A percentile compares a stretch with the other conserved stretches of the same genome.
Conservation (phyloP, 352 stramenopile genomes). For the Globisporangium heterothallicum region DNA sequence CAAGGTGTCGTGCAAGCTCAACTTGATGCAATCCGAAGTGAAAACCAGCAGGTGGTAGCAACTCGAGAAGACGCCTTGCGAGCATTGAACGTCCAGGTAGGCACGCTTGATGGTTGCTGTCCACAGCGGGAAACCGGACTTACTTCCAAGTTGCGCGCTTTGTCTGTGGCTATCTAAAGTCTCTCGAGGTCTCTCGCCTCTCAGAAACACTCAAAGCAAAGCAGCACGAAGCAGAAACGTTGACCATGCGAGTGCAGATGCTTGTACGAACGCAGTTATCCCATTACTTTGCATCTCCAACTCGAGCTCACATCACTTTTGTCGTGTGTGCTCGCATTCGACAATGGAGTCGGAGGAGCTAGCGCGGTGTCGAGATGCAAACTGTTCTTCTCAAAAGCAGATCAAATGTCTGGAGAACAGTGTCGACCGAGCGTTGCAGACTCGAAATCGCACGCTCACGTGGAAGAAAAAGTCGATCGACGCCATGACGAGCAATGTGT, state of each 20-base stretch:
- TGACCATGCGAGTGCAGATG: slow-evolving; percentile 10
- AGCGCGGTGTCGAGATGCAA: slow-evolving; percentile 4
- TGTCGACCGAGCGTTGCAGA: slow-evolving; percentile 19
- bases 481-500: background rate
- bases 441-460: slow-evolving; percentile 26
- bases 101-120: no score
- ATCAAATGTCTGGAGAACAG: slow-evolving; percentile 17
- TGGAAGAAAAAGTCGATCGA: slow-evolving; percentile 26
- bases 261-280: slow-evolving; percentile 14
- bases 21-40: slow-evolving; percentile 13
- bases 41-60: slow-evolving; percentile 15
- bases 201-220: slow-evolving; percentile 13
- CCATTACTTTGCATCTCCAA: background rate
- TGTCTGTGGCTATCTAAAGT: slow-evolving; percentile 8
- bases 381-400: background rate
- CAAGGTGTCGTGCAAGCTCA: slow-evolving; percentile 11
- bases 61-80: slow-evolving; percentile 15
- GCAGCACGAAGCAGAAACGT: slow-evolving; percentile 26
- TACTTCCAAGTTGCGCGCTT: background rate
- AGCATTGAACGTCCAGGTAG: slow-evolving; percentile 19
- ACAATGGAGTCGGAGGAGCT: slow-evolving; percentile 23
- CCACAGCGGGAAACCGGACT: background rate
- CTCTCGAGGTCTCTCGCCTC: slow-evolving; percentile 17
- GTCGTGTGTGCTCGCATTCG: background rate
- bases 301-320: background rate